Evolutionary conservation across 1,284 basidiomycete species (phyloP), one percentile per base, ranked within the genome.

Genomic region (Anthracocystis panici-leucophaei): DNA sequence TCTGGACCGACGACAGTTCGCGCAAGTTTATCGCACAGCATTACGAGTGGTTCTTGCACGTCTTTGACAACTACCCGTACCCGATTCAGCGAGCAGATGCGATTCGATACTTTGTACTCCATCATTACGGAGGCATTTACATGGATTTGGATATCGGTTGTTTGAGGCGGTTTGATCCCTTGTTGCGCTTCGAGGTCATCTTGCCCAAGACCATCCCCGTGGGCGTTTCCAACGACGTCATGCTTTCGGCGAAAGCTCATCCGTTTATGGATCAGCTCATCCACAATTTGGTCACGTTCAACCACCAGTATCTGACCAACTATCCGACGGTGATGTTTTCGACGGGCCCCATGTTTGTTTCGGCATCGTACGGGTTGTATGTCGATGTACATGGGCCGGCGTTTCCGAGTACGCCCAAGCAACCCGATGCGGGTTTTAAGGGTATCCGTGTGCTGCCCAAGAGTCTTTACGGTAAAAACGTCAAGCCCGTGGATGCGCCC

Each of bases 271-370:
- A 92, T 40, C 93, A 95, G 86, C 92, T 94, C 54, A 96, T 98
- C 78, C 92, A 96, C 87, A 94, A 82, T 48, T 90, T 98, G 71
- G 89, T 91, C 81, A 91, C 91, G n/a, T 99, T 96, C 85, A 92
- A 98, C 87, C 93, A 96, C 86, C 90, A 91, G 59, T 98, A 93
- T 90, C 86, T 97, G 57, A 90, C 94, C 82, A 95, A 97, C 87
- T 99, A 99, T 82, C 96, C 97, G 33, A 99, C 96, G 38, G 96
- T 99, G 87, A 99, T 99, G 96, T 99, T 99, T 88, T 94, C 94
- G 53, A 99, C 97, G 0, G 96, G 96, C 1, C 88, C 87, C 33
- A 87, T 87, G 87, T 84, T 84, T 65, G 75, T 85, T 41, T 83
- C 81, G 14, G 84, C 84, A 7, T 68, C 79, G 18, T 84, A 82